Base-by-base conservation (phyloP, 1,284 basidiomycete genomes). In the Porogramme epimiltina region DNA sequence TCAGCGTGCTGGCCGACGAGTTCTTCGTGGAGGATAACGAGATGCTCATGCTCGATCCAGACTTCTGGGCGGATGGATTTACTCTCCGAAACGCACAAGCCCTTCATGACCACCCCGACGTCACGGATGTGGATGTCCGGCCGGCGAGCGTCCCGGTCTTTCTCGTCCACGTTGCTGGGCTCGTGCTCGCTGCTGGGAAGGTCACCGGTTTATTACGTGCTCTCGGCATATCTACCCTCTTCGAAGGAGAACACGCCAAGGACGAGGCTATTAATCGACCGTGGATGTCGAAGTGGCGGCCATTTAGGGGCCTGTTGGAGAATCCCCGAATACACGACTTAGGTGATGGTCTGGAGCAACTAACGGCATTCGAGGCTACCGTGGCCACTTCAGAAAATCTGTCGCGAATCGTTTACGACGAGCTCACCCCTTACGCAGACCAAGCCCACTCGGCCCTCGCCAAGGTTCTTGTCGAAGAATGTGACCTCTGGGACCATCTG, bases 21-120 rank as follows among this genome's bases (percentile, higher is more conserved):
- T 93, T 93, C 70, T 93, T 92, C 68, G 81, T 94, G 47, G 83
- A 89, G 61, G 82, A 77, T 62, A 91, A 78, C 64, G 84, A 78
- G 55, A 74, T 84, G 56, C 80, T 72, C n/a, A 67, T 82, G 55
- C 69, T 84, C 62, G 85, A 82, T 68, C 87, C 81, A 5, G 89
- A 93, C 55, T 93, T 93, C 63, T 94, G 92, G 91, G 74, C 79
- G 33, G 82, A 87, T 31, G 89, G 87, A 0, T 93, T 87, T 66
- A 72, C 75, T 2, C 67, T 90, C 46, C 71, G 82, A 24, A 75
- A 76, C 23, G 73, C 71, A 3, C 62, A 59, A 18, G 58, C 58
- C 13, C 70, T 31, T 31, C 28, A 31, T 69, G 10, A 28, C 16
- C 20, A 11, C 10, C 18, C 33, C 52, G 58, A 70, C 23, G 62